These are phyloP conservation scores for Trichophyton benhamiae DNA, from an alignment of 2,329 filamentous ascomycete genomes.

Conservation along the genomic window DNA sequence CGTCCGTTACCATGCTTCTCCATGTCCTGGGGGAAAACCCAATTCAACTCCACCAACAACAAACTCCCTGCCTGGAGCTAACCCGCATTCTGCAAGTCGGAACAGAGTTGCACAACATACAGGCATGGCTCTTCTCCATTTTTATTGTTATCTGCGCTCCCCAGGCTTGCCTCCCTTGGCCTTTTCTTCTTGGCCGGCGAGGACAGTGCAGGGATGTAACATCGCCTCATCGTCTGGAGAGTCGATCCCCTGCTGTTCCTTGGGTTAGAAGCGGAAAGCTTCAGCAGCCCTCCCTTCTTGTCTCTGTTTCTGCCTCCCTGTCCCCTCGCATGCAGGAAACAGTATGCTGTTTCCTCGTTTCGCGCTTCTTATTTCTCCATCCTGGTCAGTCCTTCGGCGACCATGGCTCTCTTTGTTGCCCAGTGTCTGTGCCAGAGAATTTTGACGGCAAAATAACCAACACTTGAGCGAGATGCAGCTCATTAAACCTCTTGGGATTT, in stretches of 20 bases:
- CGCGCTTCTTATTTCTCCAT: neutral
- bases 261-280: conserved; percentile 4
- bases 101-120: neutral
- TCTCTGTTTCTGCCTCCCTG: neutral
- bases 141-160: neutral
- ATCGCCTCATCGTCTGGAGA: neutral
- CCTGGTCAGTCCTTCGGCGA: no score
- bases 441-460: no score
- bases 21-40: neutral
- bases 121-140: neutral
- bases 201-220: neutral
- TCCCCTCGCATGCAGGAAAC: neutral
- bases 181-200: neutral
- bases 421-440: no score
- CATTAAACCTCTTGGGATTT: neutral
- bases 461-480: no score
- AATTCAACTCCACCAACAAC: neutral
- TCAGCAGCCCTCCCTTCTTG: neutral
- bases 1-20: no score
- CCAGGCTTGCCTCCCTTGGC: neutral
- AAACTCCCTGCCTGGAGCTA: neutral
- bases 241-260: neutral
- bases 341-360: neutral
- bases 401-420: neutral
- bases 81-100: neutral